Evolutionary conservation across 2,329 filamentous ascomycete genomes (phyloP).

Genomic region (Ophioceras dolichostomum): DNA sequence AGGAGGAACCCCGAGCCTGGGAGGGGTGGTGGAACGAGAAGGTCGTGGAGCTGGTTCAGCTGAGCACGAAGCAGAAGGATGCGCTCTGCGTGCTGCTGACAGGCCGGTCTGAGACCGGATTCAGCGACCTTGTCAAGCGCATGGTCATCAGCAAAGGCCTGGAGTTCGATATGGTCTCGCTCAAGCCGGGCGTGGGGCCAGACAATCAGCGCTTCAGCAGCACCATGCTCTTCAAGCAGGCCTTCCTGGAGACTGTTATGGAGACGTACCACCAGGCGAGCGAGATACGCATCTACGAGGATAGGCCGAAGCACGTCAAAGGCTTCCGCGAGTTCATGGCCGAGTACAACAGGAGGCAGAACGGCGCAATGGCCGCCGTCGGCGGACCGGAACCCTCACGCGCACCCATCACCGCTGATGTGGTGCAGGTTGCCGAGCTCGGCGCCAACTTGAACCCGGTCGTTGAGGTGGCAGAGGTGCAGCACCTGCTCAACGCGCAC

Average conservation of each 20-base stretch:
- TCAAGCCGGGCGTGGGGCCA: conserved; percentile 79
- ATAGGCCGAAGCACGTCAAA: conserved; percentile 56
- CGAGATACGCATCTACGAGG: conserved; percentile 70
- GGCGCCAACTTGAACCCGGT: conserved; percentile 65
- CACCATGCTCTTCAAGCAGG: conserved; percentile 90
- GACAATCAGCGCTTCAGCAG: conserved; percentile 64
- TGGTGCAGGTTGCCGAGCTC: conserved; percentile 74
- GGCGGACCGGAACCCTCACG: conserved; percentile 1
- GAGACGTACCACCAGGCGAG: conserved; percentile 73
- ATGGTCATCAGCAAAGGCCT: conserved; percentile 69
- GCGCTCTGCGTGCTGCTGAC: conserved; percentile 79
- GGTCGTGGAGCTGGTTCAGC: conserved; percentile 65
- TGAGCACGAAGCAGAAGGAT: conserved; percentile 76
- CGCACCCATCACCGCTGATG: conserved; percentile 60
- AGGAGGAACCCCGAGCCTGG: conserved; percentile 77
- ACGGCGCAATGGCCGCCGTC: conserved; percentile 30
- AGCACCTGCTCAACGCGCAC: conserved; percentile 81
- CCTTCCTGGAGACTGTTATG: conserved; percentile 67
- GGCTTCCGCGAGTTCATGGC: conserved; percentile 77
- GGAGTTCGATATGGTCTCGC: conserved; percentile 74
- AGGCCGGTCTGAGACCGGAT: conserved; percentile 67
- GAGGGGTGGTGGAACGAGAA: conserved; percentile 95
- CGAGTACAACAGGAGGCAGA: conserved; percentile 54
- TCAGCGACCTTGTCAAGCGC: conserved; percentile 66
- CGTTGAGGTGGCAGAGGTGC: conserved; percentile 69